Evolutionary conservation across 495 filamentous ascomycete genomes (phyloP), one percentile per base, ranked within the genome.

Genomic region (Aspergillus asperescens): DNA sequence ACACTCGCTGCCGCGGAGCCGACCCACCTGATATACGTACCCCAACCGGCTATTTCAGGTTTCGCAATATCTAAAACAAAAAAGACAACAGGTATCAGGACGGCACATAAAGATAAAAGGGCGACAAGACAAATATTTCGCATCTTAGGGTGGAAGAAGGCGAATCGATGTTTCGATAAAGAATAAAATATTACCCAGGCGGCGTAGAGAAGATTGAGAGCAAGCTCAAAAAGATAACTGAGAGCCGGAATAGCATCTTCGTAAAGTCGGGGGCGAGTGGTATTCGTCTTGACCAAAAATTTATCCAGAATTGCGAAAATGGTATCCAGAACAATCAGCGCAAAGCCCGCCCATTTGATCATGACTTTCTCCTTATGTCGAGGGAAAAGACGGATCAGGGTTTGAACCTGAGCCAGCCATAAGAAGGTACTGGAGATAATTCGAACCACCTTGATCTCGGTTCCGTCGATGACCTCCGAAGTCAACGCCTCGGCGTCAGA

Each of bases 321-420:
- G 6, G 89, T 86, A 61, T 97, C 93, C 23, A 97, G 75, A 2
- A 89, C 77, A 56, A 98, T 96, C 38, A 98, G 78, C 5, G 86
- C 88, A 68, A 97, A 96, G 1, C 90, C 93, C 7, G 89, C 86
- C 93, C 93, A 98, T 71, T 96, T 97, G 72, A 98, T 98, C 62
- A 96, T 87, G 18, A 97, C 82, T 69, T 96, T 97, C 66, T 98
- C 93, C 56, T 94, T 90, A 61, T 96, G 90, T 22, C 93, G 87
- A 15, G 94, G 94, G 61, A 98, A 98, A 0, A 98, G 73, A 41
- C 93, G 83, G 62, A 98, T 96, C 41, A 98, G 73, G 0, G 93
- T 98, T 66, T 98, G 93, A 0, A 94, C 91, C 69, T 98, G 93
- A 1, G 93, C 93, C 48, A 97, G 82, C 93, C 93, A 98, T 9